Evolutionary conservation across 1,284 basidiomycete species (phyloP), one percentile per base, ranked within the genome.

Genomic region (Cryptococcus neoformans): DNA sequence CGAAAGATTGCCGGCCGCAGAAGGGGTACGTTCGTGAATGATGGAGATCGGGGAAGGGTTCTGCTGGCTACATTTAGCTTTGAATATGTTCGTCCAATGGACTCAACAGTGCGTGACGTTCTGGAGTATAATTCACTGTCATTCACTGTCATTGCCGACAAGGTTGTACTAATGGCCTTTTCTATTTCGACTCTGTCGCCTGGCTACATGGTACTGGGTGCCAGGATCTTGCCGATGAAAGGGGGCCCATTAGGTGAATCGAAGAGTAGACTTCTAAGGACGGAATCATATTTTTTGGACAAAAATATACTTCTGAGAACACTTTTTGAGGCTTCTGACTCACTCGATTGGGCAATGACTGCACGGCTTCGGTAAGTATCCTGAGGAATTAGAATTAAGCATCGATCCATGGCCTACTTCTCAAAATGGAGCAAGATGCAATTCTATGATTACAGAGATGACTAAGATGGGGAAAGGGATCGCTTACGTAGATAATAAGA

Each of bases 361-460:
- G 39, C 3, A n/a, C 6, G 40, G 10, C n/a, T 8, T 28, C 51
- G 12, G 36, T 44, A 28, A 47, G 45, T 10, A 6, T 12, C 34
- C 10, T 11, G 36, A 2, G 38, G 35, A 12, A 28, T 7, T 28
- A n/a, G 16, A 35, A 3, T 21, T 21, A 8, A 34, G 11, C 4
- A 3, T 44, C 17, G 10, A 35, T 9, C 44, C 1, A 34, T 40
- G 4, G 67, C 72, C 60, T 50, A 75, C 73, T 89, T 66, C 94
- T 84, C 62, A 98, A 81, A 38, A 99, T 91, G 0, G 93, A 96
- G 63, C 93, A 82, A 1, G 92, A 95, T 0, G 96, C 95, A 60
- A 99, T 79, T 79, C 99, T 99, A 82, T 99, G 96, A 1, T 93
- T 97, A 80, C 94, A 97, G 56, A 99, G 82, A 75, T 97, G 93